These are phyloP conservation scores for Metschnikowia proteae DNA, from an alignment of 805 yeast genomes.

Conservation along the genomic window DNA sequence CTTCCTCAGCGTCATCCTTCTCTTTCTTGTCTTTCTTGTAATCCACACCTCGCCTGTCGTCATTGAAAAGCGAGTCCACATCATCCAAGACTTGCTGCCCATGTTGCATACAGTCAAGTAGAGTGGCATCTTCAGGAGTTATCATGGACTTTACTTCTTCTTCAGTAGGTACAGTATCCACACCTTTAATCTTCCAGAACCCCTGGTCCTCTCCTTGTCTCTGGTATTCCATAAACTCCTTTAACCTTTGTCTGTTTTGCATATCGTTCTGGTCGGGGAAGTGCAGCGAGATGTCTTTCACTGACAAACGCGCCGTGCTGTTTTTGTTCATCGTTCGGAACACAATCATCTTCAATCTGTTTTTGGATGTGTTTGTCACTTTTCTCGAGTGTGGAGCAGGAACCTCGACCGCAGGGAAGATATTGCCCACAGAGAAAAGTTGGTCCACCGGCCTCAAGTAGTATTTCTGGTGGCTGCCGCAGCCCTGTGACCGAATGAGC, in stretches of 20 bases:
- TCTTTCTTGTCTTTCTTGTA: constrained; percentile 28
- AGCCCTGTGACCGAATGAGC: constrained; percentile 74
- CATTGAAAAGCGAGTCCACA: constrained; percentile 51
- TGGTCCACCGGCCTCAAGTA: constrained; percentile 67
- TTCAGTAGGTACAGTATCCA: constrained; percentile 62
- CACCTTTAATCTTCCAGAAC: constrained; percentile 77
- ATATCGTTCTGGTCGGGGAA: constrained; percentile 97
- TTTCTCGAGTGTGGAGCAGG: constrained; percentile 98
- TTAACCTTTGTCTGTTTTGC: constrained; percentile 92
- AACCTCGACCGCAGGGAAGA: constrained; percentile 87
- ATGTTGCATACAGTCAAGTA: constrained; percentile 87
- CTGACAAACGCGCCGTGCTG: constrained; percentile 69
- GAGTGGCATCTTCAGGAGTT: constrained; percentile 83
- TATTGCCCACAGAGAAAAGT: constrained; percentile 85
- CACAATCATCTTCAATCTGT: constrained; percentile 89
- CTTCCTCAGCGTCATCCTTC: constrained; percentile 22
- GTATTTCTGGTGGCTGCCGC: constrained; percentile 66
- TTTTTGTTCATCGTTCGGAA: constrained; percentile 77
- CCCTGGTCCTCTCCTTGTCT: constrained; percentile 93
- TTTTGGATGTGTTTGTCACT: constrained; percentile 88
- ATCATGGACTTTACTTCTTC: constrained; percentile 80
- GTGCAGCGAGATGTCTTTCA: constrained; percentile 83
- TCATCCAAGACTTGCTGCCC: constrained; percentile 91
- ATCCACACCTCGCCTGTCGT: constrained; percentile 28
- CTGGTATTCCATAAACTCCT: constrained; percentile 97